Evolutionary conservation across 805 yeast genomes (phyloP).

Genomic region (Grigorovia transvaalensis): DNA sequence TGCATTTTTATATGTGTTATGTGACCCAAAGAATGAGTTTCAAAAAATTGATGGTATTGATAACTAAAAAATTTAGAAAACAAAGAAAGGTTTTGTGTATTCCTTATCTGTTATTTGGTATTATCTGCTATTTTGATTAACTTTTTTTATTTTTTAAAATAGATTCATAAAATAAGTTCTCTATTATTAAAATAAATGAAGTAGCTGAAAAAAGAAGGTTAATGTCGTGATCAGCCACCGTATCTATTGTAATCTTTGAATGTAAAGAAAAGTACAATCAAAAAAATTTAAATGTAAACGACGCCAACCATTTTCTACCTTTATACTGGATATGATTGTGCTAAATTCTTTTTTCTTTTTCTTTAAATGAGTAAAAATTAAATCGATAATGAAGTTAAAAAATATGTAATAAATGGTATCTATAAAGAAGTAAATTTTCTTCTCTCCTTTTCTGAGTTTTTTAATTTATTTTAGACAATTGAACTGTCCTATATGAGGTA

Average conservation of each 20-base stretch:
- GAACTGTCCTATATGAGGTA: background rate
- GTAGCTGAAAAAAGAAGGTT: background rate
- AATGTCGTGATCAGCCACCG: background rate
- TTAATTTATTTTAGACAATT: too few species aligned
- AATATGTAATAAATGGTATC: background rate
- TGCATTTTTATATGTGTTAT: background rate
- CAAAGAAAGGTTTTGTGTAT: background rate
- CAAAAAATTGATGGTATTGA: background rate
- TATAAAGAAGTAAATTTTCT: background rate
- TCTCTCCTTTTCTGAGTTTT: background rate
- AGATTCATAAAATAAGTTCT: background rate
- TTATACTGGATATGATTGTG: background rate
- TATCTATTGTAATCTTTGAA: background rate
- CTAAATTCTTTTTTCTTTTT: background rate
- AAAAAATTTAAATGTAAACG: background rate
- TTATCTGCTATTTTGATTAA: background rate
- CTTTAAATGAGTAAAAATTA: background rate
- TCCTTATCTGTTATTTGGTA: background rate
- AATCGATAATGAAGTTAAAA: background rate
- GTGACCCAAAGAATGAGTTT: background rate
- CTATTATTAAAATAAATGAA: too few species aligned
- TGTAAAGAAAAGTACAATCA: background rate
- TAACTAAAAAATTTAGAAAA: background rate
- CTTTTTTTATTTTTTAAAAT: too few species aligned
- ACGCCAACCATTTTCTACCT: background rate